phyloP scores from a whole-genome alignment of 176 grass and related monocot species.

The Cocos nucifera region DNA sequence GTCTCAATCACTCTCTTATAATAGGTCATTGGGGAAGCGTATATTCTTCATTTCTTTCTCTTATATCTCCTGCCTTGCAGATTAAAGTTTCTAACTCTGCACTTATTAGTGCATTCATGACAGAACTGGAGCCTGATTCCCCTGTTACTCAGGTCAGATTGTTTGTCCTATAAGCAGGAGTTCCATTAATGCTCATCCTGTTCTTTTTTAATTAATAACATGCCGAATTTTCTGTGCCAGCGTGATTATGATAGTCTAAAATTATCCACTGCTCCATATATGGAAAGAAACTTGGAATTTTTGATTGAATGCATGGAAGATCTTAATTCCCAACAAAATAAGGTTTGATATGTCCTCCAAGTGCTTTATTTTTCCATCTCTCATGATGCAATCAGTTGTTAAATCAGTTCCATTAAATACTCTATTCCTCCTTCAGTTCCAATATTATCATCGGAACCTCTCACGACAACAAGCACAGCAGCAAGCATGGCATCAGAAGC shows the following conservation, averaged over 20 bases:
- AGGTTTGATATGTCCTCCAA: conserved; percentile 31
- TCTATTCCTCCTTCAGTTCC: conserved; percentile 55
- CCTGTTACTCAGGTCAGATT: conserved; percentile 64
- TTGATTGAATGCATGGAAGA: conserved; percentile 99
- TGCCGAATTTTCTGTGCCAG: conserved; percentile 25
- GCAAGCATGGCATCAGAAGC: conserved; percentile 88
- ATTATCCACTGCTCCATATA: conserved; percentile 85
- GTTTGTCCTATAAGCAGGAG: conserved; percentile 8
- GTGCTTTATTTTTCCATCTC: too few relatives aligned
- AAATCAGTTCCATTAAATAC: conserved; percentile 5
- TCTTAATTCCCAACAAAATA: conserved; percentile 87
- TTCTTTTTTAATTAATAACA: too few relatives aligned
- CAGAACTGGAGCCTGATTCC: conserved; percentile 80
- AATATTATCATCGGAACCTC: conserved; percentile 94
- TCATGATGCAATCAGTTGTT: background rate
- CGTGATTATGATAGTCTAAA: conserved; percentile 93
- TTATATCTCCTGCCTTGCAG: conserved; percentile 23
- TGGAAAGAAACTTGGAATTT: conserved; percentile 99
- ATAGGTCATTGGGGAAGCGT: too few relatives aligned
- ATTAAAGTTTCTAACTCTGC: conserved; percentile 99
- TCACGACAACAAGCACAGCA: conserved; percentile 93
- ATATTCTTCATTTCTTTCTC: background rate
- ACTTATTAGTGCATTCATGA: conserved; percentile 96
- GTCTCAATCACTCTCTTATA: too few relatives aligned
- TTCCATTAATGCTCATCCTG: too few relatives aligned